Base-by-base conservation (phyloP, 2,329 filamentous ascomycete species). In the Ramularia collo-cygni region DNA sequence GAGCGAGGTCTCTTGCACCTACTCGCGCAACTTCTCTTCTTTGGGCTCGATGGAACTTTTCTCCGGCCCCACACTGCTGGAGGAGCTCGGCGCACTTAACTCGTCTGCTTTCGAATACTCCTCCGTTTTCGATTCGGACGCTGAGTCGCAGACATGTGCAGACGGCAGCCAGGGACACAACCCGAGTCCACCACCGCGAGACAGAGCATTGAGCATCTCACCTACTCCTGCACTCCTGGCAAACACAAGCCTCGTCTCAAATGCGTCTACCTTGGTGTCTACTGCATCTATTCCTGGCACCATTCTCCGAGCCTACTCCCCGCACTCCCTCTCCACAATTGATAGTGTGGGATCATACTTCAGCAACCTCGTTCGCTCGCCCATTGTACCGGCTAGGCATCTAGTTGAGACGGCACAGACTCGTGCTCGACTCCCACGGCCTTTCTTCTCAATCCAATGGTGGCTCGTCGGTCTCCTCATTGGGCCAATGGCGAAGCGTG, bases 401-500 rank as follows among this genome's bases (percentile, higher is more conserved):
- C 44, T 59, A 21, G 47, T 55, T 16, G 52, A 56, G 21, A 48
- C 40, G 27, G 58, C 59, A 2, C 53, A 59, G 33, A 32, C 43
- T 3, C 46, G 51, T 13, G 52, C 60, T 31, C 43, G 47, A 15
- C 52, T 61, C 5, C 54, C 53, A 4, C 44, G 48, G 1, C 51
- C 58, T 7, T 35, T 62, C 14, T 50, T 54, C 13, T 50, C 48
- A 30, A 47, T 62, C 10, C 60, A 61, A 38, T 62, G 59, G 59
- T 62, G 59, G 56, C 47, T 58, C 33, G 55, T 60, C 21, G 54
- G 55, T 29, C 42, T 53, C 26, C 48, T 56, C 2, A 48, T 57
- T 29, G 62, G 57, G 35, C 60, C 50, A 19, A 65, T 57, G 61
- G 62, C 51, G 41, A 62, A 48, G 50, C 62, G 40, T 39, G 62